Percentiles rank a stretch among this genome's conserved stretches.
phyloP scores from a whole-genome alignment of 164 flowering plant genomes.

The Euptelea pleiosperma region DNA sequence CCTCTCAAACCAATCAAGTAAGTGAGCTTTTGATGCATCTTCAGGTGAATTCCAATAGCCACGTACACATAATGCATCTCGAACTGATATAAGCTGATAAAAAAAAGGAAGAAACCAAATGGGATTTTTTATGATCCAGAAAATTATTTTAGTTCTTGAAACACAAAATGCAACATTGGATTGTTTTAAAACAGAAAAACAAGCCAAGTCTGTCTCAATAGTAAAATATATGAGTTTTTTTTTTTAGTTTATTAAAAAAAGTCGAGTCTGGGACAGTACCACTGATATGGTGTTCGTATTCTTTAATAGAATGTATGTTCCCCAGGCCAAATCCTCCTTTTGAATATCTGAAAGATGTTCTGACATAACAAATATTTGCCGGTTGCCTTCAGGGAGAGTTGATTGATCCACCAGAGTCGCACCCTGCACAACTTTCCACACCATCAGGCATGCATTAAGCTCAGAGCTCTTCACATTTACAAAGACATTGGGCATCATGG shows the following conservation, averaged over 20 bases:
- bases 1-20: conserved; percentile 53
- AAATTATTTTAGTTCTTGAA: not conserved
- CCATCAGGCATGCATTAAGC: conserved; percentile 5
- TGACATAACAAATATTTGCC: conserved; percentile 77
- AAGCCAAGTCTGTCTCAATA: too few relatives aligned
- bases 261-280: conserved; percentile 35
- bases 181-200: too few relatives aligned
- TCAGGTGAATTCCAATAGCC: conserved; percentile 77
- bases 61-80: conserved; percentile 62
- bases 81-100: conserved; percentile 50
- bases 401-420: conserved; percentile 40
- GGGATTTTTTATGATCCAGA: not conserved
- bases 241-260: not conserved
- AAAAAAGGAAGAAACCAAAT: not conserved
- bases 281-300: conserved; percentile 74
- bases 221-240: not conserved
- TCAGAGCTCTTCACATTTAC: not conserved
- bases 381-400: conserved; percentile 53
- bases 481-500: not conserved
- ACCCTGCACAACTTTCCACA: conserved; percentile 47
- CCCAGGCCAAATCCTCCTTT: conserved; percentile 90
- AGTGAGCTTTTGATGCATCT: conserved; percentile 37
- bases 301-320: conserved; percentile 66
- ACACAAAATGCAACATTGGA: not conserved
- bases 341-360: conserved; percentile 37